Base-by-base conservation (phyloP, 2,329 filamentous ascomycete species). In the Penicillium sp. region DNA sequence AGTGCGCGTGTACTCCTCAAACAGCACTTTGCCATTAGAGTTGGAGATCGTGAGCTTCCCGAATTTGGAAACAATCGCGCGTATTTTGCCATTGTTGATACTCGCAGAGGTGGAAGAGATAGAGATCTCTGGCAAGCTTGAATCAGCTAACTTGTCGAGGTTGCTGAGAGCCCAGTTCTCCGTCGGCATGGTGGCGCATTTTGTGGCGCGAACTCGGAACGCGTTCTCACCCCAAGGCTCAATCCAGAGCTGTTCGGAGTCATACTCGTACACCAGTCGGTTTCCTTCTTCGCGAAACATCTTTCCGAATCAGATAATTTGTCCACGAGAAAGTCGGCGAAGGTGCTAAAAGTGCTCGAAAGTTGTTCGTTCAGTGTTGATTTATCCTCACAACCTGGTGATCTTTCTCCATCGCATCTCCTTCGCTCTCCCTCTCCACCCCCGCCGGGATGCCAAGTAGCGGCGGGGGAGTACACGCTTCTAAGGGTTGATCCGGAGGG, bases 1-100 rank as follows among this genome's bases (percentile, higher is more conserved):
- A 58, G 80, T 75, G 22, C 83, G 78, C 24, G 75, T 71, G 65
- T 81, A 84, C 61, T 85, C 83, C 59, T 85, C 82, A 0, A 85
- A 71, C 1, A 85, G 63, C 4, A 76, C 61, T 35, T 75, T 73
- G 37, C 77, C 77, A 2, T 68, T 70, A 3, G 67, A 56, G 61
- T 82, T 77, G 60, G 69, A 73, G 55, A 85, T 75, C 35, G 73
- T 79, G 44, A 85, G 67, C 66, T 84, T 84, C 40, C 82, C 82
- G 31, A 74, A 71, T 10, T 73, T 68, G 4, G 79, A 78, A 43
- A 85, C 69, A 2, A 67, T 67, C 2, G 80, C 82, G 46, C 70
- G 76, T 65, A 83, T 79, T 14, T 71, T 76, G 55, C 82, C 82
- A 61, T 83, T 82, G 54, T 69, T 70, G 58, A 82, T 75, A 22